phyloP scores from a whole-genome alignment of 139 green algal species.

The Closterium sp. region DNA sequence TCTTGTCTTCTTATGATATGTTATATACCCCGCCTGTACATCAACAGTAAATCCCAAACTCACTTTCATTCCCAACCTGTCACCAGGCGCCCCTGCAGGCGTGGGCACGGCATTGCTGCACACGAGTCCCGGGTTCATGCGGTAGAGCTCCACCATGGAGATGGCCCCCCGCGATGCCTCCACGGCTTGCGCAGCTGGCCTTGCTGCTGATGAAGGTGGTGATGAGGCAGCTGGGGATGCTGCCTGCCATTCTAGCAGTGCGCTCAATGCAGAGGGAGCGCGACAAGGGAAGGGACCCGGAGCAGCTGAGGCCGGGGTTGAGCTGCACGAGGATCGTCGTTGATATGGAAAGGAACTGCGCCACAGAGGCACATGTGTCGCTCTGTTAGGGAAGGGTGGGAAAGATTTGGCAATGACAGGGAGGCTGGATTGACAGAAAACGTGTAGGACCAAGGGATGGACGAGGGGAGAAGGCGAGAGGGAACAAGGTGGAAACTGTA shows the following conservation, averaged over 20 bases:
- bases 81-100: background rate
- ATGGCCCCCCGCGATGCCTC: background rate
- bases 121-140: background rate
- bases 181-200: background rate
- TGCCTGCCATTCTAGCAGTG: background rate
- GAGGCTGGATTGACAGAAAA: too few species aligned
- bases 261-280: background rate
- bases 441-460: too few species aligned
- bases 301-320: background rate
- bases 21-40: too few species aligned
- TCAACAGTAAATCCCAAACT: background rate
- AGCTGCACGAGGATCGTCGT: background rate
- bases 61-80: background rate
- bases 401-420: too few species aligned
- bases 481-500: too few species aligned
- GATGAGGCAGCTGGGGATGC: background rate
- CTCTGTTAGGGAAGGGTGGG: background rate
- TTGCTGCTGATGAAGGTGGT: background rate
- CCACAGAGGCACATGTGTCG: background rate
- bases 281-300: background rate
- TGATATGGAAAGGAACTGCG: background rate
- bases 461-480: too few species aligned
- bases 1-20: too few species aligned
- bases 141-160: background rate
- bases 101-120: background rate